A percentile compares a stretch with the other conserved stretches of the same genome.
Conservation (phyloP, 345 rosid species). For the Corchorus capsularis region DNA sequence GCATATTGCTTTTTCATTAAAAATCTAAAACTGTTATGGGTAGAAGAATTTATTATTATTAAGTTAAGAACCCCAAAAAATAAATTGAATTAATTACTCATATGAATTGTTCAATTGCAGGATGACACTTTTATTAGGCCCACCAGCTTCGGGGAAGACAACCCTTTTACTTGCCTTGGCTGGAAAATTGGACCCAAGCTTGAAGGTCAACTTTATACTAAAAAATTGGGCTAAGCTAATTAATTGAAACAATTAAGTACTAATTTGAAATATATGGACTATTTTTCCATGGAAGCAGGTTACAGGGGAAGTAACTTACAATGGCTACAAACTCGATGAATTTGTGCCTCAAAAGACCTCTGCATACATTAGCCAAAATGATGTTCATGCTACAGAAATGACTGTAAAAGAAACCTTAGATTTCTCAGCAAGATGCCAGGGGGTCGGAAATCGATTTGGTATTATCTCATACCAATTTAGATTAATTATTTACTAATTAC, state of each 20-base stretch:
- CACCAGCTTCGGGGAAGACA: conserved; percentile 90
- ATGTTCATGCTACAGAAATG: conserved; percentile 86
- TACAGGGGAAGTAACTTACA: conserved; percentile 63
- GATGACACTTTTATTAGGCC: conserved; percentile 78
- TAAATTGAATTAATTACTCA: too few species aligned
- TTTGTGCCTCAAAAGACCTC: conserved; percentile 86
- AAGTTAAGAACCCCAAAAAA: too few species aligned
- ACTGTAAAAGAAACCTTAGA: conserved; percentile 90
- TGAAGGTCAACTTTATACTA: conserved; percentile 32
- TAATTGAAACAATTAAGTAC: background rate
- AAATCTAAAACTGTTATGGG: too few species aligned
- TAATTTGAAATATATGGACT: background rate
- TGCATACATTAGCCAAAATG: conserved; percentile 90
- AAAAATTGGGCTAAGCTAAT: background rate
- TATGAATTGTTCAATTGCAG: conserved; percentile 22
- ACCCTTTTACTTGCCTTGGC: conserved; percentile 77
- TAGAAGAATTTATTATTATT: too few species aligned
- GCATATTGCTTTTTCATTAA: too few species aligned
- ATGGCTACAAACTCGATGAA: conserved; percentile 64
- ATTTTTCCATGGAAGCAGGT: conserved; percentile 43
- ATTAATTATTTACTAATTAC: background rate
- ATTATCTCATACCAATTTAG: background rate
- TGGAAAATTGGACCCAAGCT: conserved; percentile 68
- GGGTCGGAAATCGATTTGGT: conserved; percentile 89
- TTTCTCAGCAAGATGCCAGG: conserved; percentile 92